These are phyloP conservation scores for Botrytis porri DNA, from an alignment of 2,329 filamentous ascomycete genomes.

Conservation along the genomic window DNA sequence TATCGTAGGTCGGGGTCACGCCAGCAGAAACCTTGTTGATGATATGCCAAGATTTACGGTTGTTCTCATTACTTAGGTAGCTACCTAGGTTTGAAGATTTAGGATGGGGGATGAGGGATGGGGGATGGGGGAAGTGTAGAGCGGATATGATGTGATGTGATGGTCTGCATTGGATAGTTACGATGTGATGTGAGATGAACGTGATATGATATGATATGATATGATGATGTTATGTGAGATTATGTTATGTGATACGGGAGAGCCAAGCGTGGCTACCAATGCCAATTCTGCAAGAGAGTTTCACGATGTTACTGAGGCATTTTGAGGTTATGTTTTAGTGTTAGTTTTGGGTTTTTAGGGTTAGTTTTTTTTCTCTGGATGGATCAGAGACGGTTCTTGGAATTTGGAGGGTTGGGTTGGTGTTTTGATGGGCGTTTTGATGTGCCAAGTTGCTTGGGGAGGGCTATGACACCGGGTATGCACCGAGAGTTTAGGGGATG, in stretches of 20 bases:
- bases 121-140: too few species aligned
- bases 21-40: too few species aligned
- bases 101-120: too few species aligned
- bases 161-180: too few species aligned
- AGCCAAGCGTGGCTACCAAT: slow-evolving; percentile 19
- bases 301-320: slow-evolving; percentile 4
- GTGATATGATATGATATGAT: neutral
- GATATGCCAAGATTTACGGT: too few species aligned
- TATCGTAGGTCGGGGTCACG: too few species aligned
- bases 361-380: too few species aligned
- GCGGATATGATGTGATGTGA: too few species aligned
- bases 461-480: neutral
- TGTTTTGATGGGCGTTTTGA: neutral
- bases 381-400: neutral
- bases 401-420: too few species aligned
- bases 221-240: neutral
- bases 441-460: slow-evolving; percentile 15
- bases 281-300: slow-evolving; percentile 11
- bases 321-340: neutral
- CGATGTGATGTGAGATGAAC: neutral
- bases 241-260: neutral
- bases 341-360: too few species aligned
- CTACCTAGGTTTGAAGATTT: too few species aligned
- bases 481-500: neutral
- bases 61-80: too few species aligned